These are phyloP conservation scores for Huntiella omanensis DNA, from an alignment of 2,329 filamentous ascomycete species.

Conservation along the genomic window DNA sequence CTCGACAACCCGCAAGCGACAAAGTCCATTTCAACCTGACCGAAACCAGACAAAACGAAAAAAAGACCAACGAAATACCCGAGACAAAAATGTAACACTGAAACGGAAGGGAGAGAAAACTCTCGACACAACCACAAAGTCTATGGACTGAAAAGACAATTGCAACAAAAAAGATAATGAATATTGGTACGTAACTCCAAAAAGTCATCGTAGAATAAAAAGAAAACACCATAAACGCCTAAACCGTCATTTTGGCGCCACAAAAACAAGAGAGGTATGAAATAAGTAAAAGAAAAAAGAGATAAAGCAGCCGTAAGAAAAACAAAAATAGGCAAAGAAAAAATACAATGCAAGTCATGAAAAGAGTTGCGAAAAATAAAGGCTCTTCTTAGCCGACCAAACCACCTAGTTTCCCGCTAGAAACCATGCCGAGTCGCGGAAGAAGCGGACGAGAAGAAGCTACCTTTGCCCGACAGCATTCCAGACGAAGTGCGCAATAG, in stretches of 20 bases:
- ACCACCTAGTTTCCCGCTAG: too few species aligned
- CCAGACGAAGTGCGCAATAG: constrained; percentile 54
- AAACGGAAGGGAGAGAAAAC: neutral
- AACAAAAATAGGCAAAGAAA: constrained; percentile 1
- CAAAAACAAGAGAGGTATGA: neutral
- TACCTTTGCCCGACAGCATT: constrained; percentile 47
- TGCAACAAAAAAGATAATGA: neutral
- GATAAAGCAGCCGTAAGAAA: neutral
- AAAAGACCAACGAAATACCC: neutral
- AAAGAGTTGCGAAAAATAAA: neutral
- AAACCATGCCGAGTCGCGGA: neutral
- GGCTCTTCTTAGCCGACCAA: too few species aligned
- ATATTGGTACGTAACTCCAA: neutral
- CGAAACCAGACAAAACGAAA: neutral
- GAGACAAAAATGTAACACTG: neutral
- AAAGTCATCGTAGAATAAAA: neutral
- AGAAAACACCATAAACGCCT: neutral
- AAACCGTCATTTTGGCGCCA: neutral
- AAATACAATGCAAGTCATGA: neutral
- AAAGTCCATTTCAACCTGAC: neutral
- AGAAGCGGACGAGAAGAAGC: constrained; percentile 6
- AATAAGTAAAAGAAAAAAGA: constrained; percentile 2
- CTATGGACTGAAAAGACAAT: neutral
- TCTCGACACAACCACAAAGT: neutral
- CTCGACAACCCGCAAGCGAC: too few species aligned